Conservation (phyloP, 768 basidiomycete genomes). For the Auricularia sp. region DNA sequence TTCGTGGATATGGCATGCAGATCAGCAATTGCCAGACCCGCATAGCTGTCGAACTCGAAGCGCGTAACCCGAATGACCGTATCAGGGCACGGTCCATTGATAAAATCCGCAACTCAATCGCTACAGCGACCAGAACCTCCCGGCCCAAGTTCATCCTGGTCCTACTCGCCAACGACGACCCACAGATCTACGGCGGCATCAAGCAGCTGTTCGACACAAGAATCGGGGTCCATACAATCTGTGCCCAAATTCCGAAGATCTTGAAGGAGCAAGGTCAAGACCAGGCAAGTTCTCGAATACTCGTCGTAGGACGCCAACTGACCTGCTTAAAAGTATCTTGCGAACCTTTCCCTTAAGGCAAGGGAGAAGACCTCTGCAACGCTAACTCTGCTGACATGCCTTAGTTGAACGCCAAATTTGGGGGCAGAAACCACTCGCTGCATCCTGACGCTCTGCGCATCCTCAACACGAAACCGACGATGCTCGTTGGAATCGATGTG, state of each 20-base stretch:
- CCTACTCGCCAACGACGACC: slow-evolving; percentile 55
- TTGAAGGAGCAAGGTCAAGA: slow-evolving; percentile 54
- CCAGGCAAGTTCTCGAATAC: too few species aligned
- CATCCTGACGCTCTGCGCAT: slow-evolving; percentile 47
- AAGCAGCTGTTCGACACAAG: slow-evolving; percentile 68
- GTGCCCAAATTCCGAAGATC: slow-evolving; percentile 63
- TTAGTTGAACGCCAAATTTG: slow-evolving; percentile 76
- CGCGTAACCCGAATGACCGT: slow-evolving; percentile 35
- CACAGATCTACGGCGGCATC: slow-evolving; percentile 70
- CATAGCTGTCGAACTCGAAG: not conserved
- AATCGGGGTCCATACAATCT: slow-evolving; percentile 58
- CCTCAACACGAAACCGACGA: slow-evolving; percentile 58
- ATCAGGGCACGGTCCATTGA: slow-evolving; percentile 40
- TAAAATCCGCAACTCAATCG: slow-evolving; percentile 31
- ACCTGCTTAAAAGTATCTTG: slow-evolving; percentile 43
- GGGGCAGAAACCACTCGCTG: slow-evolving; percentile 66
- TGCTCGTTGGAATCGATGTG: slow-evolving; percentile 71
- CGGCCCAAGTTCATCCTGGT: slow-evolving; percentile 58
- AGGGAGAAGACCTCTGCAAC: not conserved
- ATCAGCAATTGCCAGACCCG: not conserved
- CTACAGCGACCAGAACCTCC: slow-evolving; percentile 2
- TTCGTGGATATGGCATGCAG: not conserved
- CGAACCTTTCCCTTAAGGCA: slow-evolving; percentile 30
- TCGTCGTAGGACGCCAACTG: too few species aligned
- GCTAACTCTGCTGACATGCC: slow-evolving; percentile 29